Base-by-base conservation (phyloP, 192 early-diverging fungal species). In the Chytriomyces sp. region DNA sequence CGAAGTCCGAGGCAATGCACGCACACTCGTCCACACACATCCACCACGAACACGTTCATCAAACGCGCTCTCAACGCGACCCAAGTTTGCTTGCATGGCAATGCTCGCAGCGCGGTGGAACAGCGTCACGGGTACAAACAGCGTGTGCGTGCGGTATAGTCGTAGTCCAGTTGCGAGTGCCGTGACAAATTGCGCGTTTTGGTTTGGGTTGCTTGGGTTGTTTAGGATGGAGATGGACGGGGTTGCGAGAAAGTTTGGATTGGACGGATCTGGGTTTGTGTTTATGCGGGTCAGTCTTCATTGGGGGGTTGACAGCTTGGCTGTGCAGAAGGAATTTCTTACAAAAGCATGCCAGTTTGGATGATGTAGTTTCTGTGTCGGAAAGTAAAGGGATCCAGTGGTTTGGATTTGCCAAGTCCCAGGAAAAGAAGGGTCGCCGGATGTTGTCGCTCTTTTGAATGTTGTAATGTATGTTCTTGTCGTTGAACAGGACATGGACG, bases 391-490 rank as follows among this genome's bases (percentile, higher is more conserved):
- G 84, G 5, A 85, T n/a, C 84, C 84, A 85, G 59, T 79, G 64
- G 5, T 74, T 44, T 43, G 63, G 45, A 44, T 85, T 75, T 4
- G 26, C 50, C 61, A 85, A 66, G 69, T 85, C 73, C 82, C 82
- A 85, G 5, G 79, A 85, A 53, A 85, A 84, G 43, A 66, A 72
- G 0, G 81, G 82, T 18, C 82, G 48, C 7, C 48, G 50, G 23
- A 76, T 57, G 45, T 76, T 18, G 26, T 83, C 78, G 16, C 77
- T 48, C 26, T 72, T 63, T 69, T 85, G 84, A 20, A 85, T 63
- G 61, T 85, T 85, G 76, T 77, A 84, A 48, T 61, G 84, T 11
- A 85, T 75, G 69, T 85, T 85, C 24, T 69, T 10, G 45, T 82
- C 50, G 69, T 85, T 75, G 77, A 82, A 85, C 6, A 85, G 24